Conservation (phyloP, 306 rosid species). For the Trifolium subterraneum region DNA sequence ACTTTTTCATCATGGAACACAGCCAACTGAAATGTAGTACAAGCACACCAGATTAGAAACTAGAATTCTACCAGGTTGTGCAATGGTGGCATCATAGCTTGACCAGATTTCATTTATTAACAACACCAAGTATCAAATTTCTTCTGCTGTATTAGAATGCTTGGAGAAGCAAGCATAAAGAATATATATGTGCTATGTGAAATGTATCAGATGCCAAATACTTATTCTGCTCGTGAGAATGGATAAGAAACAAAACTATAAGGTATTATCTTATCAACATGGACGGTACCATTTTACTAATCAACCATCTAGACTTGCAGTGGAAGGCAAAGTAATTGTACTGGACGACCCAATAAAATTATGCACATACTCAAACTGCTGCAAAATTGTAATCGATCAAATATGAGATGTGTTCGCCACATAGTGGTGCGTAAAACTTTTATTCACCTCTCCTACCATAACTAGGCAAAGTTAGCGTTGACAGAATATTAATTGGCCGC, state of each 20-base stretch:
- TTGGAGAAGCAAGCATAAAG: constrained; percentile 40
- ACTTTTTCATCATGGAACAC: constrained; percentile 5
- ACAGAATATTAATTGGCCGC: constrained; percentile 51
- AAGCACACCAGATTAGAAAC: constrained; percentile 24
- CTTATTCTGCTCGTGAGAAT: constrained; percentile 32
- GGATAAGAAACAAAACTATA: constrained; percentile 27
- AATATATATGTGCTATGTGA: constrained; percentile 8
- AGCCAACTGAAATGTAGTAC: constrained; percentile 11
- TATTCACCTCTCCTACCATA: constrained; percentile 57
- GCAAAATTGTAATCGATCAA: constrained; percentile 50
- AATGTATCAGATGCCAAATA: constrained; percentile 20
- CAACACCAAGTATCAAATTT: constrained; percentile 34
- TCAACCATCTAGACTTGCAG: constrained; percentile 43
- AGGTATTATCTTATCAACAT: constrained; percentile 40
- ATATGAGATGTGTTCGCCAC: constrained; percentile 52
- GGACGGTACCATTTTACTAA: constrained; percentile 35
- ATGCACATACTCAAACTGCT: constrained; percentile 58
- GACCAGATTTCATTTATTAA: constrained; percentile 33
- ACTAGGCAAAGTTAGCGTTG: constrained; percentile 42
- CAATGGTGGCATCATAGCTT: constrained; percentile 22
- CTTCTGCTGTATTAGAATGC: constrained; percentile 38
- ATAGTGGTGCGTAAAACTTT: constrained; percentile 50
- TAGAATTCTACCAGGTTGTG: constrained; percentile 24
- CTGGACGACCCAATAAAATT: constrained; percentile 29
- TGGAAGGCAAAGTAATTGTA: constrained; percentile 36